Base-by-base conservation (phyloP, 2,329 filamentous ascomycete species). In the Ophidiomyces ophidiicola region DNA sequence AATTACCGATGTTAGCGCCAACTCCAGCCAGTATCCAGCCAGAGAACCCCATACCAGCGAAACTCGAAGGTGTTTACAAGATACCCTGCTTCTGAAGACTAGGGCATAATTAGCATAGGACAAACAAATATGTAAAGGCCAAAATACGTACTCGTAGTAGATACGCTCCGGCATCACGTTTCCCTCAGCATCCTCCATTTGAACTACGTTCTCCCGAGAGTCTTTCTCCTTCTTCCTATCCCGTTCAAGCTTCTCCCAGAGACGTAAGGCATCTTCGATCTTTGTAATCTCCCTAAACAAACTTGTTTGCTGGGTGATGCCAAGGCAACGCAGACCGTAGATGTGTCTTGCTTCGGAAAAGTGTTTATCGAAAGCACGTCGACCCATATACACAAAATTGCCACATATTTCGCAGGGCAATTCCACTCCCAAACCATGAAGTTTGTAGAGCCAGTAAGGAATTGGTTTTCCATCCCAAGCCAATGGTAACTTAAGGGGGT, bases 101-200 rank as follows among this genome's bases (percentile, higher is more conserved):
- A 28, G 41, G 35, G 12, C 31, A 24, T n/a, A 31, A 30, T 49
- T 47, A 49, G 46, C 17, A 36, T 26, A 4, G 25, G 8, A 30
- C 8, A 19, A 25, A 3, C 8, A 19, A 6, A 5, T n/a, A 15
- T 6, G 28, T 11, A 34, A 14, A 20, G 11, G n/a, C n/a, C n/a
- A 15, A 35, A 20, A 26, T 12, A 60, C 61, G 36, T 57, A 64
- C 61, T 98, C 90, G 49, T 87, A 79, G 60, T 94, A 98, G 39
- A 98, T 88, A 70, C 94, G 93, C 66, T 94, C 86, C 0, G 92
- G 90, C 90, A 98, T 98, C 42, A 98, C 90, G 54, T 98, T 96
- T 32, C 90, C 90, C 57, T 93, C 83, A 0, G 77, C 82, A 60
- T 98, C 90, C 68, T 98, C 90, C 90, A 98, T 98, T 68, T 98